Evolutionary conservation across 345 rosid species (phyloP).

Genomic region (Lepidium didymum): DNA sequence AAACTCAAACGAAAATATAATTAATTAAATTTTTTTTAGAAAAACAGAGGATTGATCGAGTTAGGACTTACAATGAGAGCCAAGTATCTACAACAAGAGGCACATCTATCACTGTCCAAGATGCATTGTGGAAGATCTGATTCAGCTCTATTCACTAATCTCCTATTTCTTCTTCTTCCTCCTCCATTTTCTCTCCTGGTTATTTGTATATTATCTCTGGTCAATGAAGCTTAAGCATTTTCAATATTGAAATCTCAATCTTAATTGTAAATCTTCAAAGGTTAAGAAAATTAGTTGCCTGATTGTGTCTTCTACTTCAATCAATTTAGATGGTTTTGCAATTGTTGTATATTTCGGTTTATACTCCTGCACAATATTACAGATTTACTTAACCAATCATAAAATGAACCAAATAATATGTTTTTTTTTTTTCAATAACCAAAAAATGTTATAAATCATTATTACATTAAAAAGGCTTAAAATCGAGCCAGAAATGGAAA

Average conservation of each 20-base stretch:
- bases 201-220: constrained; percentile 54
- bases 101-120: constrained; percentile 37
- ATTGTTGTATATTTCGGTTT: constrained; percentile 60
- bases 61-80: constrained; percentile 51
- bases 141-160: constrained; percentile 3
- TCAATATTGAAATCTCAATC: too few relatives aligned
- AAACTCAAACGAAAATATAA: neutral
- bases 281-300: constrained; percentile 36
- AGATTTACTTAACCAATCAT: neutral
- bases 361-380: constrained; percentile 45
- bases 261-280: neutral
- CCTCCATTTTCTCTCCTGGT: constrained; percentile 25
- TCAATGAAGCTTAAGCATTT: too few relatives aligned
- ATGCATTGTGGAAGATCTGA: constrained; percentile 33
- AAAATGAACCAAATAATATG: too few relatives aligned
- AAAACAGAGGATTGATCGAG: neutral
- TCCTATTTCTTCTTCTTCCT: constrained; percentile 17
- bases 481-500: too few relatives aligned
- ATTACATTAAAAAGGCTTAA: too few relatives aligned
- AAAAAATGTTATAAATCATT: too few relatives aligned
- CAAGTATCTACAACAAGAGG: constrained; percentile 49
- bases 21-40: too few relatives aligned
- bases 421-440: too few relatives aligned
- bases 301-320: constrained; percentile 47
- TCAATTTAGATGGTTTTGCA: constrained; percentile 46